Evolutionary conservation across 306 rosid species (phyloP).

Genomic region (Citrullus amarus): DNA sequence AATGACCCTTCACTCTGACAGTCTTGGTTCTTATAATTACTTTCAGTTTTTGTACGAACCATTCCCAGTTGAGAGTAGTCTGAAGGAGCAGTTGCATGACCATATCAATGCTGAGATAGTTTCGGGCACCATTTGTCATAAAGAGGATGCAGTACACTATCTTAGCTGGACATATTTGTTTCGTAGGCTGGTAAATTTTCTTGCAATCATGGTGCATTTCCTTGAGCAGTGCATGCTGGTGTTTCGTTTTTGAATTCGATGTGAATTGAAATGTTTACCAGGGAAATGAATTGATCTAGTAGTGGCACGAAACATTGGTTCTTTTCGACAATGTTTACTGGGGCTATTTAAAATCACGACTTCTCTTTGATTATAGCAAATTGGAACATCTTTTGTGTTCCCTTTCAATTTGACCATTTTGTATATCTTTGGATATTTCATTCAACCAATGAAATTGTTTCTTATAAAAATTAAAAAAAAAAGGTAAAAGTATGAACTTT

Average conservation of each 20-base stretch:
- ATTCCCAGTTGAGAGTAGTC: conserved; percentile 96
- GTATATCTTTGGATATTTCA: too few species aligned
- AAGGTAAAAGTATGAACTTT: not conserved
- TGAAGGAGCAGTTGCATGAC: conserved; percentile 73
- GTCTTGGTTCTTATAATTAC: not conserved
- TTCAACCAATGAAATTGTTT: too few species aligned
- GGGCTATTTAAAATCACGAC: too few species aligned
- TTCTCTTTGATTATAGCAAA: too few species aligned
- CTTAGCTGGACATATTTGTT: conserved; percentile 94
- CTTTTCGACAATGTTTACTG: too few species aligned
- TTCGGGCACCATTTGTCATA: conserved; percentile 87
- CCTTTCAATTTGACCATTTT: too few species aligned
- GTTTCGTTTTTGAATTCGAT: not conserved
- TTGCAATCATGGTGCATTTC: not conserved
- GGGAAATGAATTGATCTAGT: not conserved
- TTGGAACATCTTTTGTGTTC: too few species aligned
- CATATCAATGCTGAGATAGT: conserved; percentile 92
- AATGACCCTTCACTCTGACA: not conserved
- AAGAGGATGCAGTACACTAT: conserved; percentile 92
- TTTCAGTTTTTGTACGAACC: conserved; percentile 95
- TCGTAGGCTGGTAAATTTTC: conserved; percentile 79
- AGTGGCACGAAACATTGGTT: not conserved
- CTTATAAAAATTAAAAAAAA: too few species aligned
- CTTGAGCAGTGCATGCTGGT: not conserved
- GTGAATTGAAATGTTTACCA: not conserved